Base-by-base conservation (phyloP, 768 basidiomycete species). In the Sistotremastrum niveocremeum region DNA sequence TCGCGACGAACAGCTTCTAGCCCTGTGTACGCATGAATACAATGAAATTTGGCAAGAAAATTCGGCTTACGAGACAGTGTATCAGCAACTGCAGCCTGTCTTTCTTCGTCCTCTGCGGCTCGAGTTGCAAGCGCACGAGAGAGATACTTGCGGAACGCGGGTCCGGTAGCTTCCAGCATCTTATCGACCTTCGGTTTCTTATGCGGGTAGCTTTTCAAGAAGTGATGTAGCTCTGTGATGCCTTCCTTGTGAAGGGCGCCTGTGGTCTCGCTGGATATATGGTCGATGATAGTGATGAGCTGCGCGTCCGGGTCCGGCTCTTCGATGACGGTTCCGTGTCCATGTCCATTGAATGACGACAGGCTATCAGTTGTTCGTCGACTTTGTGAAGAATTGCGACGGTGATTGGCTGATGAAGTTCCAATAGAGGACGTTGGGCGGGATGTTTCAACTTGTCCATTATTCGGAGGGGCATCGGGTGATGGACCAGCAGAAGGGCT, bases 191-290 rank as follows among this genome's bases (percentile, higher is more conserved):
- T 77, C 2, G 77, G 65, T 56, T 76, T 74, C 58, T 88, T 90
- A 54, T 88, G 79, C 0, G 90, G 91, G 57, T 95, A 78, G 31
- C 79, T 81, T 64, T 91, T 91, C 56, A 97, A 64, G 69, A 91
- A 97, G 34, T 89, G 81, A 60, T 97, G 89, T 28, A 99, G 67
- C 55, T 93, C 89, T 3, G 89, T 93, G 46, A 98, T 91, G 3
- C 89, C 88, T 60, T 94, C 88, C 62, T 90, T 90, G 60, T 90
- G 85, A 65, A 88, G 68, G 10, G 85, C 84, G 10, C 84, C 86
- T 4, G 87, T 86, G 28, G 86, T 85, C 64, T 89, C 84, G 58
- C 82, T 85, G 33, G 84, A 88, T 48, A 87, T 87, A 57, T 90
- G 84, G 37, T 79, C 80, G 55, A 90, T 85, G 53, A 91, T 84